Base-by-base conservation (phyloP, 116 monocot genomes). In the Thalassia testudinum region DNA sequence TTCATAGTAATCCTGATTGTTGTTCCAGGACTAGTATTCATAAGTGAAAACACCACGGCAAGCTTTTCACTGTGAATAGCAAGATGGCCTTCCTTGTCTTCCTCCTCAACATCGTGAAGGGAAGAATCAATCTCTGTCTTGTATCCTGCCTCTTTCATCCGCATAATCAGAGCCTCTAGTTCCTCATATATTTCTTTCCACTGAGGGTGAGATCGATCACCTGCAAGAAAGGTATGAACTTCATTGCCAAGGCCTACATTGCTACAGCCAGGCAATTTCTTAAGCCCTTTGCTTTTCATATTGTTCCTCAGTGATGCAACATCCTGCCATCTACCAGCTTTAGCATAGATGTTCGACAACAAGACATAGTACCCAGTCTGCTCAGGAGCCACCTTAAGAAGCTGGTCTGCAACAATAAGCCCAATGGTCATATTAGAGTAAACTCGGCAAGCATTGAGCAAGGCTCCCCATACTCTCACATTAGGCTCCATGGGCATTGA, bases 1-100 rank as follows among this genome's bases (percentile, higher is more conserved):
- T 75, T 75, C 57, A 70, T 75, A 50, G 65, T 65, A 28, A 75
- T 75, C 59, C 68, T 24, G 27, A 74, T 74, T 0, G 63, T 63
- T 37, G 53, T 50, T 22, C 55, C 57, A 12, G 68, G 47, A 11
- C 61, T 50, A 7, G 67, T 26, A 4, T 62, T 50, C 4, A 59
- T 49, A 18, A 74, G 56, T 28, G 64, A 68, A 60, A 74, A 74
- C 3, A 64, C 65, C 25, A 75, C 25, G 13, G 70, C 65, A 24
- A 75, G 34, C 50, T 69, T 75, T 38, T 70, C 75, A 40, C 65
- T 75, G 70, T 70, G 70, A 47, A 57, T 57, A 37, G 51, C 70
- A 11, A 70, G 21, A 42, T 65, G 2, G 44, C 49, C 63, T 38
- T 69, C 70, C 49, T 70, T 75, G 21, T 59, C 60, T 65, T 75